phyloP scores from a whole-genome alignment of 108 stramenopile species.

The Parietichytrium sp. region DNA sequence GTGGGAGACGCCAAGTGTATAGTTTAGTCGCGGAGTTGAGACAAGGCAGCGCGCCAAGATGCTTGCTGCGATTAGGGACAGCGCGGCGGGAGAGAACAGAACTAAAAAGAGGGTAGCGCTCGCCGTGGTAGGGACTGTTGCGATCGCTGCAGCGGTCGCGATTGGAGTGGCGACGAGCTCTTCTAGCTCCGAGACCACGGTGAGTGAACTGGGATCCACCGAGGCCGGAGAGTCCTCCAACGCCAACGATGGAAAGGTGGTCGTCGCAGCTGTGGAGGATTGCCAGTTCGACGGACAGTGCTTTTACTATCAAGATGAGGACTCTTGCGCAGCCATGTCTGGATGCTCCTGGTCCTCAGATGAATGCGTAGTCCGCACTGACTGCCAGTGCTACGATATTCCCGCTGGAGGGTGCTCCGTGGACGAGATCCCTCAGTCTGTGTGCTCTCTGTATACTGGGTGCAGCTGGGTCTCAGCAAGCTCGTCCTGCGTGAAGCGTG shows the following conservation, averaged over 20 bases:
- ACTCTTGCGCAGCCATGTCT: neutral
- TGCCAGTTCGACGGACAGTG: neutral
- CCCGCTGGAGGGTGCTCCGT: neutral
- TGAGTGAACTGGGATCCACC: neutral
- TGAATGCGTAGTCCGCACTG: neutral
- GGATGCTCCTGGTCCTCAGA: neutral
- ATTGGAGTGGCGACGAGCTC: too few species aligned
- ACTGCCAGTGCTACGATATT: neutral
- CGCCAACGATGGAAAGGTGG: neutral
- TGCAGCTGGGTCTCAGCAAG: neutral
- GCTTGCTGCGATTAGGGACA: too few species aligned
- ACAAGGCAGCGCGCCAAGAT: too few species aligned
- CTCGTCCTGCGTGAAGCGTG: neutral
- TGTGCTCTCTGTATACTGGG: neutral
- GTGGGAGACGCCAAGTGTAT: too few species aligned
- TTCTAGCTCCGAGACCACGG: neutral
- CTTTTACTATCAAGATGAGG: neutral
- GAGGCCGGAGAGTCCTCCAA: neutral
- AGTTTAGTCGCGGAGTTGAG: too few species aligned
- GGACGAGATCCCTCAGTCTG: neutral
- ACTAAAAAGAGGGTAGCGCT: neutral
- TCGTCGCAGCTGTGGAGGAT: neutral
- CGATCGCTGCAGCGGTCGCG: slow-evolving; percentile 1
- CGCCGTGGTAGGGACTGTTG: neutral
- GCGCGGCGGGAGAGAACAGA: too few species aligned